phyloP scores from a whole-genome alignment of 441 rosid genomes.

The Populus trichocarpa region DNA sequence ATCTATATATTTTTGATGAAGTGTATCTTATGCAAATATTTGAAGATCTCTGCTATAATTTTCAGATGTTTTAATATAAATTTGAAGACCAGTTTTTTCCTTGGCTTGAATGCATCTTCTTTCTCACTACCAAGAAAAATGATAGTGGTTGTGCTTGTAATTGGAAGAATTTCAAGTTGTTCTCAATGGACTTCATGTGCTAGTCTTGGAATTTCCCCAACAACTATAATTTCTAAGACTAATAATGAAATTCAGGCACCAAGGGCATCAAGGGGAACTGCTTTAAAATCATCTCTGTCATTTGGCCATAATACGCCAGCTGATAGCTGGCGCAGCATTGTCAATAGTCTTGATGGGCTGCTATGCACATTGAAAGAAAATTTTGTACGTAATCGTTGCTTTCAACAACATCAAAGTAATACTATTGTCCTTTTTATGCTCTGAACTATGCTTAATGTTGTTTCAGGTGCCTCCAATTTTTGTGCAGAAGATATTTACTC shows the following conservation, averaged over 20 bases:
- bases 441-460: constrained; percentile 1
- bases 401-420: background rate
- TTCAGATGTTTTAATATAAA: too few relatives aligned
- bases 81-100: too few relatives aligned
- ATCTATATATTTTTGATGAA: too few relatives aligned
- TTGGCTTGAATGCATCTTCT: too few relatives aligned
- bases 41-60: too few relatives aligned
- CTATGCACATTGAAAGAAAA: constrained; percentile 17
- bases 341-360: constrained; percentile 16
- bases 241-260: constrained; percentile 14
- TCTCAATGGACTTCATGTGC: background rate
- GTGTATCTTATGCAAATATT: too few relatives aligned
- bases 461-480: constrained; percentile 37
- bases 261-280: constrained; percentile 14
- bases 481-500: constrained; percentile 32
- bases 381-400: constrained; percentile 12
- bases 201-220: background rate
- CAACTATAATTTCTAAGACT: constrained; percentile 1
- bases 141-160: background rate
- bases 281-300: constrained; percentile 4
- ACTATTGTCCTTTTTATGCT: background rate
- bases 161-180: background rate
- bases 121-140: too few relatives aligned
- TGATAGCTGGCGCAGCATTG: constrained; percentile 18
- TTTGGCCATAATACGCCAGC: background rate